Conservation (phyloP, 768 basidiomycete species). For the Collybia nuda region DNA sequence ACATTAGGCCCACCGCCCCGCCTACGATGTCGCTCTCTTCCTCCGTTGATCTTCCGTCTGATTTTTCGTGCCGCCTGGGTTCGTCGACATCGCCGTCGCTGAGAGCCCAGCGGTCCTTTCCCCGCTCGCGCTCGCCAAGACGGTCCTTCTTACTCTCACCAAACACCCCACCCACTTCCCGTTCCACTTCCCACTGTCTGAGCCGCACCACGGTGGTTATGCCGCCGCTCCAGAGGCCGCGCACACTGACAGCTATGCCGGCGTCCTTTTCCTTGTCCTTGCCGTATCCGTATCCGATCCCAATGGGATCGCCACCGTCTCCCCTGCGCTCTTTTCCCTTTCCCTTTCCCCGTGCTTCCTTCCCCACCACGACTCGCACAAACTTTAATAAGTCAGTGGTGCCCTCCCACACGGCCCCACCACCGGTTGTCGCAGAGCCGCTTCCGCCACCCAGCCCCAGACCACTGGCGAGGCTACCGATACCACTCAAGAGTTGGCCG, state of each 20-base stretch:
- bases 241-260: constrained; percentile 34
- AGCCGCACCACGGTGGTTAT: constrained; percentile 33
- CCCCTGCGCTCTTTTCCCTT: constrained; percentile 20
- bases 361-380: constrained; percentile 40
- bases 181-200: constrained; percentile 35
- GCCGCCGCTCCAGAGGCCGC: constrained; percentile 45
- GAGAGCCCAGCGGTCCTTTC: constrained; percentile 20
- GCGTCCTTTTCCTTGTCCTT: constrained; percentile 27
- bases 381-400: constrained; percentile 55
- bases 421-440: constrained; percentile 21
- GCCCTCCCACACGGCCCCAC: constrained; percentile 41
- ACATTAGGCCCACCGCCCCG: constrained; percentile 27
- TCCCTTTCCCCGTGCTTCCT: constrained; percentile 23
- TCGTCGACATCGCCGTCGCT: constrained; percentile 44
- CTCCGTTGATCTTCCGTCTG: constrained; percentile 32
- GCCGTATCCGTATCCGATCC: constrained; percentile 11
- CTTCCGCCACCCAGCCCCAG: constrained; percentile 35
- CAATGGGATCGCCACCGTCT: constrained; percentile 10
- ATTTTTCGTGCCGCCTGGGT: constrained; percentile 16
- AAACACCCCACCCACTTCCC: constrained; percentile 6
- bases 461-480: constrained; percentile 39
- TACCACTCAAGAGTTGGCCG: constrained; percentile 39
- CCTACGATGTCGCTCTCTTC: constrained; percentile 42
- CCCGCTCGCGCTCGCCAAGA: constrained; percentile 16
- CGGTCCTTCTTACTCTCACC: constrained; percentile 12